Conservation (phyloP, 2,329 filamentous ascomycete genomes). For the Alternaria burnsii region DNA sequence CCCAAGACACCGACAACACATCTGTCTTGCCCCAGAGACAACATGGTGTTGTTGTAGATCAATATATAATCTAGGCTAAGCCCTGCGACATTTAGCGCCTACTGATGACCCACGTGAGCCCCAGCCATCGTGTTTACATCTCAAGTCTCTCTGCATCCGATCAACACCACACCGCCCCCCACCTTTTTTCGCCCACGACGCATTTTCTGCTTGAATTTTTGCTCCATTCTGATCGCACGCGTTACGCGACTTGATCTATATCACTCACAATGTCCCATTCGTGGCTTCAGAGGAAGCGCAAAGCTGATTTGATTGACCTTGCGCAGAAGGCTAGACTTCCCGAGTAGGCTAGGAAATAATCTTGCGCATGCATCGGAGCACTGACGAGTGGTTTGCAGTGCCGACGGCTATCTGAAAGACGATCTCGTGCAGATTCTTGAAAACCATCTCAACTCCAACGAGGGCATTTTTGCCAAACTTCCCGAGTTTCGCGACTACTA, state of each 20-base stretch:
- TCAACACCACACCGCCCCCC: conserved; percentile 33
- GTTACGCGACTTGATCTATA: conserved; percentile 55
- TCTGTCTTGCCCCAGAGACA: conserved; percentile 1
- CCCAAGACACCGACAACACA: background rate
- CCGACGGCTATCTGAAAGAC: conserved; percentile 75
- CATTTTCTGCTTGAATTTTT: conserved; percentile 23
- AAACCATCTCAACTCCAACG: conserved; percentile 64
- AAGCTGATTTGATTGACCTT: conserved; percentile 78
- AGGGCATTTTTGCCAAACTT: conserved; percentile 69
- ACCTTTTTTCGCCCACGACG: conserved; percentile 22
- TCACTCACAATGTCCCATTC: conserved; percentile 67
- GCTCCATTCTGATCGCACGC: conserved; percentile 56
- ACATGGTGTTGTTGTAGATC: conserved; percentile 7
- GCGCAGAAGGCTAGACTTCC: conserved; percentile 74
- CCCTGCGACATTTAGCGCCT: conserved; percentile 21
- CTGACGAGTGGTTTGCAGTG: conserved; percentile 58
- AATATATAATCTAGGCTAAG: background rate
- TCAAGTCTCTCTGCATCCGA: conserved; percentile 26
- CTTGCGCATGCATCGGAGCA: background rate
- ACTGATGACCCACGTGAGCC: conserved; percentile 26
- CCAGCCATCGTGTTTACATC: conserved; percentile 37
- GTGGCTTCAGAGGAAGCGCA: conserved; percentile 84
- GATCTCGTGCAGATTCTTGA: conserved; percentile 70
- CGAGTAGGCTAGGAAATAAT: conserved; percentile 63
- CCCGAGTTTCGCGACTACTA: conserved; percentile 78